phyloP scores from a whole-genome alignment of 768 basidiomycete genomes.

The Holtermanniella nyarrowii region DNA sequence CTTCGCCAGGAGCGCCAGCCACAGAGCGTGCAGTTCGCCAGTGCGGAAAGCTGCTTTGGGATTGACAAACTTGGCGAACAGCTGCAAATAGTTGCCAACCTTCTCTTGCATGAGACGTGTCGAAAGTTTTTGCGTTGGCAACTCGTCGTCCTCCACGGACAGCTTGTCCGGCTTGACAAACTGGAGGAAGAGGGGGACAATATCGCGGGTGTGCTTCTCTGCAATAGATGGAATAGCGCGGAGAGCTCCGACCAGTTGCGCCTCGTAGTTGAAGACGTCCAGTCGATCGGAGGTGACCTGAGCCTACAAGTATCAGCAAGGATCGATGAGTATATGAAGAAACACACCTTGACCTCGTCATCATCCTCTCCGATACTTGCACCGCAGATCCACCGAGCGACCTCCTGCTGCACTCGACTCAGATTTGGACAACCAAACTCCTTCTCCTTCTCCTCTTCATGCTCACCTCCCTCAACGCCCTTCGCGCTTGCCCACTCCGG shows the following conservation, averaged over 20 bases:
- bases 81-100: constrained; percentile 63
- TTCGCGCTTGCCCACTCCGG: constrained; percentile 18
- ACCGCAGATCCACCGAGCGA: constrained; percentile 19
- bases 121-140: constrained; percentile 46
- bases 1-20: constrained; percentile 66
- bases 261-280: constrained; percentile 65
- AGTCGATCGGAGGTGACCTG: constrained; percentile 50
- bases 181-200: constrained; percentile 73
- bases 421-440: constrained; percentile 39
- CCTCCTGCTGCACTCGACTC: constrained; percentile 10
- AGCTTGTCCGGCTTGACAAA: constrained; percentile 24
- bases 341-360: constrained; percentile 49
- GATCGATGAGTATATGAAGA: constrained; percentile 46
- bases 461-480: constrained; percentile 15
- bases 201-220: constrained; percentile 77
- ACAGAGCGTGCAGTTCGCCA: constrained; percentile 55
- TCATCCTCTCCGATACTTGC: constrained; percentile 28
- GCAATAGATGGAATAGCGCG: constrained; percentile 60
- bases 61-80: constrained; percentile 83
- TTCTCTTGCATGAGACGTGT: constrained; percentile 31
- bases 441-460: constrained; percentile 25
- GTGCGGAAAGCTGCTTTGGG: constrained; percentile 77
- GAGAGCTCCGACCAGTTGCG: constrained; percentile 63
- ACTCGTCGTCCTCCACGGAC: constrained; percentile 14
- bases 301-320: constrained; percentile 20